A percentile compares a stretch with the other conserved stretches of the same genome.
Evolutionary conservation across 2,329 filamentous ascomycete species (phyloP).

Genomic region (Neopestalotiopsis sp.): DNA sequence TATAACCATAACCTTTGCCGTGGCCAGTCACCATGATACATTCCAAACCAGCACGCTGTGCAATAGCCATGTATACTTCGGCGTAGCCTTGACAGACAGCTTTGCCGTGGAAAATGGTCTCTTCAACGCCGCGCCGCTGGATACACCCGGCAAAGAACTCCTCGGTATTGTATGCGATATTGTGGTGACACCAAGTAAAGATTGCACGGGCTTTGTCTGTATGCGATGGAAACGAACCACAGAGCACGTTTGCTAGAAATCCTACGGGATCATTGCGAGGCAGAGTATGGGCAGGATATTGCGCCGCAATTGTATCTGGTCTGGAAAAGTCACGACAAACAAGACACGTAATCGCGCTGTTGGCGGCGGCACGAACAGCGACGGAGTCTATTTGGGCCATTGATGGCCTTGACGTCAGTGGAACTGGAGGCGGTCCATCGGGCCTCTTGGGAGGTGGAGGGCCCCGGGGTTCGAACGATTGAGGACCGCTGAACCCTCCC

Average conservation of each 20-base stretch:
- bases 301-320: slow-evolving; percentile 78
- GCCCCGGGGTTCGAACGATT: slow-evolving; percentile 21
- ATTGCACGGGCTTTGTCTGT: slow-evolving; percentile 94
- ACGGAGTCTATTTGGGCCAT: slow-evolving; percentile 55
- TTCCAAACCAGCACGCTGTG: slow-evolving; percentile 79
- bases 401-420: slow-evolving; percentile 57
- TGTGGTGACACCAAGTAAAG: slow-evolving; percentile 95
- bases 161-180: slow-evolving; percentile 82
- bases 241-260: slow-evolving; percentile 80
- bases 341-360: slow-evolving; percentile 60
- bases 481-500: slow-evolving; percentile 24
- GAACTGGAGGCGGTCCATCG: slow-evolving; percentile 57
- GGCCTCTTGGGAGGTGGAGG: slow-evolving; percentile 28
- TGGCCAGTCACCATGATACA: slow-evolving; percentile 77
- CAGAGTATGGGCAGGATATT: slow-evolving; percentile 75
- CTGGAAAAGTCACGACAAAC: slow-evolving; percentile 87
- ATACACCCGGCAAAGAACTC: slow-evolving; percentile 79
- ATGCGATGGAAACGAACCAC: slow-evolving; percentile 75
- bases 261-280: slow-evolving; percentile 69
- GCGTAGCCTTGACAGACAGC: slow-evolving; percentile 95
- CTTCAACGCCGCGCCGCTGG: slow-evolving; percentile 69
- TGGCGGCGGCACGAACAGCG: slow-evolving; percentile 37
- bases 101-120: slow-evolving; percentile 76
- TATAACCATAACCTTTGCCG: slow-evolving; percentile 85
- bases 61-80: slow-evolving; percentile 79